These are phyloP conservation scores for Isoetes taiwanensis DNA, from an alignment of 75 land plant species.

Conservation along the genomic window DNA sequence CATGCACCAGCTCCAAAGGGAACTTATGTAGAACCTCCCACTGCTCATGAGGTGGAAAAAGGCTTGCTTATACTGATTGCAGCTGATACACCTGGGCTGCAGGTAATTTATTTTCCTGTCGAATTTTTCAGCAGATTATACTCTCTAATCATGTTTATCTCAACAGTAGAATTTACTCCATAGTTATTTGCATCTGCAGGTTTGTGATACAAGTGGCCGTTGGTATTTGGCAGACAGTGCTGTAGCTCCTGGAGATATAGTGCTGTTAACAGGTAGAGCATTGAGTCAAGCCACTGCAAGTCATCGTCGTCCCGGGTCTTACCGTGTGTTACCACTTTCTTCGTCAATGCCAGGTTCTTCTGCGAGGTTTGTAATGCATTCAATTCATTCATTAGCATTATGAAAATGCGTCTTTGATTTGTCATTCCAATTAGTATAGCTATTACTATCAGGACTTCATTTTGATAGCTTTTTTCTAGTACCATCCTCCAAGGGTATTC, in stretches of 20 bases:
- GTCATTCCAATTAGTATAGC: no score
- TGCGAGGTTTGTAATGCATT: neutral
- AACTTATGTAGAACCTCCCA: slow-evolving; percentile 15
- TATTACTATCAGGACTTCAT: no score
- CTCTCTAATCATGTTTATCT: no score
- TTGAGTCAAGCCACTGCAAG: slow-evolving; percentile 86
- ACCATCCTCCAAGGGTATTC: no score
- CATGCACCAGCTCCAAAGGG: slow-evolving; percentile 34
- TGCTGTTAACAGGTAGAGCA: slow-evolving; percentile 73
- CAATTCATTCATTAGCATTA: neutral
- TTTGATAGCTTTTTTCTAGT: no score
- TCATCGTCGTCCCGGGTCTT: slow-evolving; percentile 58
- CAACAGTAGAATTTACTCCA: no score
- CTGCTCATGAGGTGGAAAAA: slow-evolving; percentile 51
- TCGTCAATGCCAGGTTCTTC: slow-evolving; percentile 7
- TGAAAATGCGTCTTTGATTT: neutral
- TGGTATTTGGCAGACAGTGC: slow-evolving; percentile 87
- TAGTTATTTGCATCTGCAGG: slow-evolving; percentile 35
- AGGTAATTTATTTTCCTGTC: slow-evolving; percentile 30
- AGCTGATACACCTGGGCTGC: slow-evolving; percentile 69
- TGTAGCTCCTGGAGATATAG: slow-evolving; percentile 52
- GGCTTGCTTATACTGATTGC: slow-evolving; percentile 72
- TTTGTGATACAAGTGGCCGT: slow-evolving; percentile 69
- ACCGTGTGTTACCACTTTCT: slow-evolving; percentile 31
- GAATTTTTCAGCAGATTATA: neutral